Evolutionary conservation across 2,329 filamentous ascomycete species (phyloP), one percentile per base, ranked within the genome.

Genomic region (Cladosporium sp.): DNA sequence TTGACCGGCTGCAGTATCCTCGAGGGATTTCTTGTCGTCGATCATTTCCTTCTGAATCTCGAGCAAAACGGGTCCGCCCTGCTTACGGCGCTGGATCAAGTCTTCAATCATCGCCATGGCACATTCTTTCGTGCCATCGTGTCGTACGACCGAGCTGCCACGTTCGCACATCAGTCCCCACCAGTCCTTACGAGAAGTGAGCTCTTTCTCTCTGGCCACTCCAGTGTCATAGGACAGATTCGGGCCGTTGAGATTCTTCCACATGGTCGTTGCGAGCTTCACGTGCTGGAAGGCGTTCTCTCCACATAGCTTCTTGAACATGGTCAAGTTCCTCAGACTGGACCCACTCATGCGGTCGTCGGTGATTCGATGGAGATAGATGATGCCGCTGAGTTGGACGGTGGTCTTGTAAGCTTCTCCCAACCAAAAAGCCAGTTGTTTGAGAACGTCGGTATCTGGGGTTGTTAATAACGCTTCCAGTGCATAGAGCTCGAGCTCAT

Each of bases 311-410:
- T 75, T 73, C 57, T 72, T 69, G 66, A 80, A 78, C 70, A 80
- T 77, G 22, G 72, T 62, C 1, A 81, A 64, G 60, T 78, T 80
- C 42, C 73, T 70, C 15, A 71, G 67, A 36, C 70, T 67, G 22
- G 74, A 73, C 51, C 76, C 72, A 4, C 68, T 66, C 66, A 80
- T 71, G 14, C 77, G 70, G n/a, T 65, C 70, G 50, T 78, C 73
- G 0, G 70, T 72, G 61, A 81, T 80, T 0, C 71, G 70, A 51
- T 80, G 78, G 7, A 81, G 64, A 63, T 80, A 80, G 28, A 81
- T 73, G 51, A 81, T 74, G 0, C 78, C 79, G 4, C 68, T 68
- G 3, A 79, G 70, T 38, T 69, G 69, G 51, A 72, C 66, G 15
- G 71, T 45, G 15, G 69, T 59, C 17, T 62, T 64, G 57, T 74